Conservation (phyloP, 2,329 filamentous ascomycete species). For the Ophiobolus disseminans region DNA sequence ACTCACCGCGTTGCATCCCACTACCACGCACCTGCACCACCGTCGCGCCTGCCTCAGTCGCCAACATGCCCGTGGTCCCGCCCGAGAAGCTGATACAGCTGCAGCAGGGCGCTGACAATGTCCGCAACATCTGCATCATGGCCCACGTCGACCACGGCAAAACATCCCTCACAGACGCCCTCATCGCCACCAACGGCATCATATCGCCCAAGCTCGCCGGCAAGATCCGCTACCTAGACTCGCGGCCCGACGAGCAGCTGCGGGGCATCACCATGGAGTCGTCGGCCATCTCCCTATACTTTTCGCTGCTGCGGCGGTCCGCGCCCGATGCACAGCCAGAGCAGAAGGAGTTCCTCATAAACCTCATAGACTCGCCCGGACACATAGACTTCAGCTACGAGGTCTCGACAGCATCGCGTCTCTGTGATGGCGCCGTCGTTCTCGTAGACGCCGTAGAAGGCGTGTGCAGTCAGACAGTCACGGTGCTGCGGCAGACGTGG, state of each 20-base stretch:
- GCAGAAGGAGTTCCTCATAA: slow-evolving; percentile 91
- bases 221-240: slow-evolving; percentile 97
- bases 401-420: slow-evolving; percentile 90
- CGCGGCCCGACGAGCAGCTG: slow-evolving; percentile 91
- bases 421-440: slow-evolving; percentile 94
- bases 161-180: slow-evolving; percentile 92
- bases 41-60: background rate
- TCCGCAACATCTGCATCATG: slow-evolving; percentile 75
- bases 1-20: background rate
- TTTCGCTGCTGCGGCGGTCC: slow-evolving; percentile 83
- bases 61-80: slow-evolving; percentile 84
- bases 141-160: slow-evolving; percentile 81
- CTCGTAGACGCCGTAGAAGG: slow-evolving; percentile 97
- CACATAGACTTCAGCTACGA: slow-evolving; percentile 99
- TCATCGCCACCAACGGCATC: slow-evolving; percentile 98
- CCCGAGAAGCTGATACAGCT: slow-evolving; percentile 89
- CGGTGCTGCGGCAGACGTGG: slow-evolving; percentile 93
- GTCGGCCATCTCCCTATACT: slow-evolving; percentile 94
- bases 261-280: slow-evolving; percentile 99
- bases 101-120: slow-evolving; percentile 84
- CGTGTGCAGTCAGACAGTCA: slow-evolving; percentile 98
- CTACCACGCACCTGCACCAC: slow-evolving; percentile 9
- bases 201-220: slow-evolving; percentile 97
- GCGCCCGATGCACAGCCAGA: slow-evolving; percentile 72
- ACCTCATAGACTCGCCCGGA: slow-evolving; percentile 95